Conservation (phyloP, 169 alveolate genomes). For the Plasmodium knowlesi region DNA sequence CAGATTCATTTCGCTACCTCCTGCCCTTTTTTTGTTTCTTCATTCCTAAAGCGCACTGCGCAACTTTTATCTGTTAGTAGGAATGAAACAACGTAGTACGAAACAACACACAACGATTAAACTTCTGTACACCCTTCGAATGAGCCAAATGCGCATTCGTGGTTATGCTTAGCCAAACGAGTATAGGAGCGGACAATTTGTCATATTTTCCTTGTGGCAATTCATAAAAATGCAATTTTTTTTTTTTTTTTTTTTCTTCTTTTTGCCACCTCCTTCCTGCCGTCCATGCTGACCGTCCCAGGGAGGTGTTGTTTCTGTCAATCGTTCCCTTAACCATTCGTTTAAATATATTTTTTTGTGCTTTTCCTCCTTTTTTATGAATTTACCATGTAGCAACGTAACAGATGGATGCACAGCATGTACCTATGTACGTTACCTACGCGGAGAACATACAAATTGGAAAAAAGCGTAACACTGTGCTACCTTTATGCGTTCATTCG, state of each 20-base stretch:
- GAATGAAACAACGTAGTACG: not conserved
- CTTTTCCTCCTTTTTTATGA: not conserved
- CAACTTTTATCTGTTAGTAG: not conserved
- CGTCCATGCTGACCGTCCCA: not conserved
- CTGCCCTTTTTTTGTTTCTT: not conserved
- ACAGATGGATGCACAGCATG: not conserved
- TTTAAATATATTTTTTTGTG: not conserved
- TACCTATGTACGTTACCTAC: not conserved
- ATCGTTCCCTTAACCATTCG: not conserved
- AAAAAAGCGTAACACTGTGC: not conserved
- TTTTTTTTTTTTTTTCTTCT: slow-evolving; percentile 30
- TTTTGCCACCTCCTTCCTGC: not conserved
- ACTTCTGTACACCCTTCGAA: not conserved
- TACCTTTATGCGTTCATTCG: not conserved
- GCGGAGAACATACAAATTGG: not conserved
- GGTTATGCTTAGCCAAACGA: not conserved
- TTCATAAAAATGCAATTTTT: slow-evolving; percentile 15
- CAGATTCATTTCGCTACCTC: not conserved
- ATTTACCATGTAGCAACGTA: not conserved
- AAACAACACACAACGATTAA: not conserved
- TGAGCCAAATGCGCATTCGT: not conserved
- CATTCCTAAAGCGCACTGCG: not conserved
- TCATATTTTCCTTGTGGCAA: not conserved
- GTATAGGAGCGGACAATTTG: not conserved
- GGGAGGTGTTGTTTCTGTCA: slow-evolving; percentile 27